Evolutionary conservation across 148 eudicot species (phyloP).

Genomic region (Silene conica): DNA sequence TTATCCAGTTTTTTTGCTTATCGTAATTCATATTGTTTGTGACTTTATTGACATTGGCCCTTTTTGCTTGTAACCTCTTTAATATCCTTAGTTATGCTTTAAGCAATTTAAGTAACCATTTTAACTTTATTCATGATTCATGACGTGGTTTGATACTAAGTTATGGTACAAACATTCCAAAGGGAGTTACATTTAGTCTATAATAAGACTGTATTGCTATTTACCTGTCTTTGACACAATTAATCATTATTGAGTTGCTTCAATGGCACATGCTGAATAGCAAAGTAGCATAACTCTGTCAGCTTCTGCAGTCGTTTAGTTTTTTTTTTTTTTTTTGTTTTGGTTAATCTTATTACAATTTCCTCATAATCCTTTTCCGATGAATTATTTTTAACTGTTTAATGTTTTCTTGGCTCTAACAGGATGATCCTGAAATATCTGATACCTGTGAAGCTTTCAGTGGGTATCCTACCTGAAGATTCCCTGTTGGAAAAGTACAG

Average conservation of each 20-base stretch:
- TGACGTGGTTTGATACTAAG: not conserved
- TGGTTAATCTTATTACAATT: not conserved
- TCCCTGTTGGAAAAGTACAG: constrained; percentile 65
- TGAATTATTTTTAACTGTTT: not conserved
- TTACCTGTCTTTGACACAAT: not conserved
- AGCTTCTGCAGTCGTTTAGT: not conserved
- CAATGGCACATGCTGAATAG: not conserved
- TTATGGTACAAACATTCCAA: not conserved
- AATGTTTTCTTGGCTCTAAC: constrained; percentile 19
- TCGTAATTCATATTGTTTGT: not conserved
- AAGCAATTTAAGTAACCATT: not conserved
- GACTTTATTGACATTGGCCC: not conserved
- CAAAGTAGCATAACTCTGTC: not conserved
- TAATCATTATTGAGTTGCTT: not conserved
- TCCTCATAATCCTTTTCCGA: not conserved
- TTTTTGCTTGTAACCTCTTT: not conserved
- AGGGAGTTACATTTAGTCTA: not conserved
- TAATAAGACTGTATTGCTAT: not conserved
- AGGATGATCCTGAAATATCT: constrained; percentile 97
- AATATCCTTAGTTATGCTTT: not conserved
- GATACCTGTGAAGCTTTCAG: constrained; percentile 95
- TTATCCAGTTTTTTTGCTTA: no score
- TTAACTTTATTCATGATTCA: not conserved
- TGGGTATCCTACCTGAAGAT: constrained; percentile 73
- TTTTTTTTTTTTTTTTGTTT: not conserved